These are phyloP conservation scores for Coniochaeta prunicola DNA, from an alignment of 2,329 filamentous ascomycete genomes.

Conservation along the genomic window DNA sequence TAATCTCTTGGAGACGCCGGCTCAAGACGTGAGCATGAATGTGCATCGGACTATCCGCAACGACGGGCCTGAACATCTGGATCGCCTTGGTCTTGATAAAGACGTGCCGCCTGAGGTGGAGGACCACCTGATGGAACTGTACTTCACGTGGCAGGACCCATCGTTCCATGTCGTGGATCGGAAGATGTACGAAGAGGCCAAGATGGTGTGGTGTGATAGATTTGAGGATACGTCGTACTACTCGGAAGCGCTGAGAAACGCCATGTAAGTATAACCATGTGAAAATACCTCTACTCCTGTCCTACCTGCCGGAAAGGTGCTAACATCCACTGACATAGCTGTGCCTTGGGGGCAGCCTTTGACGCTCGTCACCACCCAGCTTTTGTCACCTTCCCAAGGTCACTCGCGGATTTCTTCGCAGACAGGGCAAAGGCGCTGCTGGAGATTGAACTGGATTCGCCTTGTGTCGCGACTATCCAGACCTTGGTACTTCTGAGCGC, in stretches of 20 bases:
- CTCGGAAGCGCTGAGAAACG: slow-evolving; percentile 11
- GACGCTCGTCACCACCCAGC: slow-evolving; percentile 15
- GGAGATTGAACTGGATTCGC: slow-evolving; percentile 38
- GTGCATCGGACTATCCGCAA: slow-evolving; percentile 31
- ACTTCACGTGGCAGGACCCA: slow-evolving; percentile 41
- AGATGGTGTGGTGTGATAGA: slow-evolving; percentile 3
- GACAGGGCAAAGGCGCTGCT: slow-evolving; percentile 34
- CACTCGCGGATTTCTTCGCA: slow-evolving; percentile 29
- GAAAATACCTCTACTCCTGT: background rate
- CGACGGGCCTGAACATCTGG: slow-evolving; percentile 9
- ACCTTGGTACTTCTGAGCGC: slow-evolving; percentile 35
- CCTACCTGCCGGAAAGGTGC: background rate
- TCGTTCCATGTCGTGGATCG: slow-evolving; percentile 36
- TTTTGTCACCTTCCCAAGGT: slow-evolving; percentile 17
- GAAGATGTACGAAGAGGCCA: slow-evolving; percentile 16
- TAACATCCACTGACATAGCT: slow-evolving; percentile 10
- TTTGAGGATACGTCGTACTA: slow-evolving; percentile 9
- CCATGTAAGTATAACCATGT: slow-evolving; percentile 6
- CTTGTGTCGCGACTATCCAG: slow-evolving; percentile 39
- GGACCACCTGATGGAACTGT: slow-evolving; percentile 34
- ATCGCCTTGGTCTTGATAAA: slow-evolving; percentile 19
- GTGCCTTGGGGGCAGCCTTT: slow-evolving; percentile 24
- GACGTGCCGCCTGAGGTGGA: slow-evolving; percentile 18
- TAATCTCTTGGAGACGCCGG: slow-evolving; percentile 29
- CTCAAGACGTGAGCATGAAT: slow-evolving; percentile 24